phyloP scores from a whole-genome alignment of 78 protist species.

The Chrysochromulina tobinii region DNA sequence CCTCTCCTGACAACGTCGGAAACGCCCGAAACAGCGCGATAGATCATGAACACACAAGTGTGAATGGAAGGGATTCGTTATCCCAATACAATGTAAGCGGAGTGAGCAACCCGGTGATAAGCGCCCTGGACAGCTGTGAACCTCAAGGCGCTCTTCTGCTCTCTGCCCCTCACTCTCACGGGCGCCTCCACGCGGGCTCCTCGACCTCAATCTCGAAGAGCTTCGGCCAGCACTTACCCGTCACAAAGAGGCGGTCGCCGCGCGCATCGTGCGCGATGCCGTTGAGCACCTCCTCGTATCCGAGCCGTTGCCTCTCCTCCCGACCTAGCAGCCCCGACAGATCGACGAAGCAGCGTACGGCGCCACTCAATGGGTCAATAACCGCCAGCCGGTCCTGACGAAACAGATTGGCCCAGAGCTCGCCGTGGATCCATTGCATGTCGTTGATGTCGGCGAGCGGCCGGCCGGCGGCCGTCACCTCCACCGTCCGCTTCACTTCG shows the following conservation, averaged over 20 bases:
- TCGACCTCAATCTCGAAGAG: neutral
- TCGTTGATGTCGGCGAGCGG: neutral
- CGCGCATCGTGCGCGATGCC: neutral
- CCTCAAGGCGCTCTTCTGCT: too few species aligned
- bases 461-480: neutral
- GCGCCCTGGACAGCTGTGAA: too few species aligned
- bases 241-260: neutral
- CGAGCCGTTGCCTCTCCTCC: neutral
- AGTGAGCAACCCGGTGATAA: too few species aligned
- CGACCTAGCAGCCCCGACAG: neutral
- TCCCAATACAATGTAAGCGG: too few species aligned
- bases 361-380: neutral
- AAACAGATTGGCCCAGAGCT: neutral
- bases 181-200: too few species aligned
- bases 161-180: too few species aligned
- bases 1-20: too few species aligned
- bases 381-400: neutral
- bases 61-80: too few species aligned
- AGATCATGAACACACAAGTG: too few species aligned
- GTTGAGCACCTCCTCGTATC: neutral
- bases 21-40: too few species aligned
- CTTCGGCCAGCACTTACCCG: neutral
- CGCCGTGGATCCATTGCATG: neutral
- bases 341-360: neutral
- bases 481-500: neutral